phyloP scores from a whole-genome alignment of 2,329 filamentous ascomycete genomes.

The Dactylonectria macrodidyma region DNA sequence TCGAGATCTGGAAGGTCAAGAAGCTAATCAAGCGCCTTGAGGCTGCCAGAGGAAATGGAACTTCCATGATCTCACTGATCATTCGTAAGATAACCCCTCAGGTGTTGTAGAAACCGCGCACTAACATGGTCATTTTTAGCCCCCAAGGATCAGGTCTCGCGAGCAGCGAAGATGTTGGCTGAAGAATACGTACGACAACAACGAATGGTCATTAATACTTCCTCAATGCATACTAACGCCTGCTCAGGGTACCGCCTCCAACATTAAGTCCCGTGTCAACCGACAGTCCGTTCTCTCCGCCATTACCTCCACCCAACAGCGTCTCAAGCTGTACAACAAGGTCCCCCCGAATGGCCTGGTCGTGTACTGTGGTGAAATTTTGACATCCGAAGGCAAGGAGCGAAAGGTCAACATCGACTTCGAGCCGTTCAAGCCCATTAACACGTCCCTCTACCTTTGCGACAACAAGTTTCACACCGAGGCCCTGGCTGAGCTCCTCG shows the following conservation, averaged over 20 bases:
- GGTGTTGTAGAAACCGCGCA: slow-evolving; percentile 40
- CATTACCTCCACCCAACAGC: slow-evolving; percentile 99
- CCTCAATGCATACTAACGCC: slow-evolving; percentile 38
- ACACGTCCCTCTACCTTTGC: slow-evolving; percentile 98
- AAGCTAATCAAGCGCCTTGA: slow-evolving; percentile 99
- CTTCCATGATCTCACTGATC: slow-evolving; percentile 99
- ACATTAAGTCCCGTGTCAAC: slow-evolving; percentile 99
- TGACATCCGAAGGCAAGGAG: slow-evolving; percentile 98
- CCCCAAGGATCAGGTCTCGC: slow-evolving; percentile 97
- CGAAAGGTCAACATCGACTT: slow-evolving; percentile 99
- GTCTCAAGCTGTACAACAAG: slow-evolving; percentile 99
- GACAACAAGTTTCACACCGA: slow-evolving; percentile 99
- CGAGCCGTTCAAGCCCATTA: slow-evolving; percentile 99
- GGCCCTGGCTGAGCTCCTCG: slow-evolving; percentile 94
- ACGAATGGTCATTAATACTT: background rate
- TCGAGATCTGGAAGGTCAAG: slow-evolving; percentile 97
- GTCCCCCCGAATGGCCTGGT: slow-evolving; percentile 98
- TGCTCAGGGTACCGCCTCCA: slow-evolving; percentile 90
- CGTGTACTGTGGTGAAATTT: slow-evolving; percentile 99
- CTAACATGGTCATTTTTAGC: slow-evolving; percentile 66
- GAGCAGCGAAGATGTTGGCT: slow-evolving; percentile 99
- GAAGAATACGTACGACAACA: slow-evolving; percentile 90
- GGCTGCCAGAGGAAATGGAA: slow-evolving; percentile 97
- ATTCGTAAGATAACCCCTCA: slow-evolving; percentile 78
- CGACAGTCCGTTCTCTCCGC: slow-evolving; percentile 97